Percentiles rank a stretch among this genome's conserved stretches.
phyloP scores from a whole-genome alignment of 306 rosid species.

The Medicago truncatula region DNA sequence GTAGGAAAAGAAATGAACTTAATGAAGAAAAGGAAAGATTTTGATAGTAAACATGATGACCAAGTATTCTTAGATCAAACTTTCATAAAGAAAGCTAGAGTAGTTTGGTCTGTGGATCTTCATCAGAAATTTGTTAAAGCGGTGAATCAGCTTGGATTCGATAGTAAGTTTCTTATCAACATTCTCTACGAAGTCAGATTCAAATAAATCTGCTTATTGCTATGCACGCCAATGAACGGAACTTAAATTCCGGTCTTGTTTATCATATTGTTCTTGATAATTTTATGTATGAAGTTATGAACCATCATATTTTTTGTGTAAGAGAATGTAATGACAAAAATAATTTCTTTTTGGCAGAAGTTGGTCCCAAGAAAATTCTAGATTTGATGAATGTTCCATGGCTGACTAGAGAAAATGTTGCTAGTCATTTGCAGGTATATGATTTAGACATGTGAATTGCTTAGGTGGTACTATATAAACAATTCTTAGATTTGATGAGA shows the following conservation, averaged over 20 bases:
- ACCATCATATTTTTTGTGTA: conserved; percentile 7
- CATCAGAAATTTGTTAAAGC: conserved; percentile 98
- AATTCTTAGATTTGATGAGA: too few species aligned
- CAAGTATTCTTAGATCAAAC: conserved; percentile 67
- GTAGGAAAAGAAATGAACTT: conserved; percentile 61
- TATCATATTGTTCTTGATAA: neutral
- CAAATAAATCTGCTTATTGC: neutral
- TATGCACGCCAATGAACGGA: neutral
- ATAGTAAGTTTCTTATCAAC: conserved; percentile 66
- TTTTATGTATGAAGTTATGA: conserved; percentile 14
- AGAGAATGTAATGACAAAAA: conserved; percentile 51
- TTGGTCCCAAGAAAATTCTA: conserved; percentile 90
- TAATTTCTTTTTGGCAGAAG: conserved; percentile 77
- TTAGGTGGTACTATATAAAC: neutral
- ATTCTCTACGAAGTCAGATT: conserved; percentile 13
- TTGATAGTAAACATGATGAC: conserved; percentile 67
- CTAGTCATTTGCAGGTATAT: conserved; percentile 89
- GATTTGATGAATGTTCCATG: conserved; percentile 93
- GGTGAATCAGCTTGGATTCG: conserved; percentile 86
- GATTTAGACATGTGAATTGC: neutral
- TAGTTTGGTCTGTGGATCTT: conserved; percentile 97
- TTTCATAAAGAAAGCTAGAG: conserved; percentile 83
- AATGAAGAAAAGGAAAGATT: conserved; percentile 71
- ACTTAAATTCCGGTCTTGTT: neutral
- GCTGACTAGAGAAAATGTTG: conserved; percentile 93